Evolutionary conservation across 2,329 filamentous ascomycete genomes (phyloP).

Genomic region (Coniochaeta prunicola): DNA sequence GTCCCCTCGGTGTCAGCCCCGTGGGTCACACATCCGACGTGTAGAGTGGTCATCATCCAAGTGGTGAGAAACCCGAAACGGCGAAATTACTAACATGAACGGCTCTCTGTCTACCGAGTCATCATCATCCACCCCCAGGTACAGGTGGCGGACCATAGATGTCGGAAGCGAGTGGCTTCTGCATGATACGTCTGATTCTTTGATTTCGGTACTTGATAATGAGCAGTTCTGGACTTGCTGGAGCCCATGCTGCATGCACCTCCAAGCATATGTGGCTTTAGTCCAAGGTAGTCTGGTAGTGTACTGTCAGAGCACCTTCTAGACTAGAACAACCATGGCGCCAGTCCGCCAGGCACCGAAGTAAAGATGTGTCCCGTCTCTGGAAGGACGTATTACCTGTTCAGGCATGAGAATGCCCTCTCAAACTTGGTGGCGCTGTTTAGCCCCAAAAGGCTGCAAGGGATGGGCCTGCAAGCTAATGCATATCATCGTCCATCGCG

Average conservation of each 20-base stretch:
- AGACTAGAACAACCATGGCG: no score
- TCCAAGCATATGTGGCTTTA: no score
- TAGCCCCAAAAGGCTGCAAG: not conserved
- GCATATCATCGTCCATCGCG: not conserved
- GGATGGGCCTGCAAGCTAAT: not conserved
- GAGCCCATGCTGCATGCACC: not conserved
- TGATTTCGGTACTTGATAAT: not conserved
- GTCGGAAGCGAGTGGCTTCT: not conserved
- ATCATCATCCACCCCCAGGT: no score
- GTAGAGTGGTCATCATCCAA: no score
- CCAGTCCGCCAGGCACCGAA: not conserved
- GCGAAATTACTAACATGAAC: not conserved
- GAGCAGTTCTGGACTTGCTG: not conserved
- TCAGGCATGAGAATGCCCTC: not conserved
- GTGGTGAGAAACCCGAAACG: not conserved
- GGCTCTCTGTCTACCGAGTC: not conserved
- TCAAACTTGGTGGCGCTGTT: not conserved
- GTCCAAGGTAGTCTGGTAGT: no score
- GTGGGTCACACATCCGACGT: not conserved
- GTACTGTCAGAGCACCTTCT: not conserved
- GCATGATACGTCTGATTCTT: no score
- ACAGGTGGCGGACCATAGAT: not conserved
- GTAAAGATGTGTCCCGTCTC: not conserved
- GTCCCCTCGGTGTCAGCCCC: not conserved
- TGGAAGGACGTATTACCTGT: not conserved